Percentiles rank a stretch among this genome's conserved stretches.
Evolutionary conservation across 805 yeast genomes (phyloP).

Genomic region (Barnettozyma wickerhamii): DNA sequence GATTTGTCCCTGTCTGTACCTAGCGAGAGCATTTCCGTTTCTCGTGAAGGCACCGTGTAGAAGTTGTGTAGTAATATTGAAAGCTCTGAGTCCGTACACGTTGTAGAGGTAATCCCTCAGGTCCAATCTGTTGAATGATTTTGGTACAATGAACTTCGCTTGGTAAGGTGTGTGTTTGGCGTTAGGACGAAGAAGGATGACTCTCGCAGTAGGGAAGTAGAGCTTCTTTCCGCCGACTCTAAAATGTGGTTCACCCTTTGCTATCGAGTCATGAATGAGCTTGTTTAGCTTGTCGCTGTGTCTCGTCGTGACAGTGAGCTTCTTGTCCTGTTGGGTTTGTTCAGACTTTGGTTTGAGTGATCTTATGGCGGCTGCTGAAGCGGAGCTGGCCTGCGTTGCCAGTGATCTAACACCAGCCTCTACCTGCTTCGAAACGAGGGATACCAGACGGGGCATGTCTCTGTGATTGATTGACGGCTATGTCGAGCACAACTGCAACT

Average conservation of each 20-base stretch:
- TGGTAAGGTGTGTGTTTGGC: slow-evolving; percentile 98
- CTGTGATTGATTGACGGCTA: background rate
- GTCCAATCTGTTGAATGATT: slow-evolving; percentile 89
- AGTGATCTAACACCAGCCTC: slow-evolving; percentile 20
- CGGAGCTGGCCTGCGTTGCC: slow-evolving; percentile 12
- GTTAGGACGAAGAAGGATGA: slow-evolving; percentile 79
- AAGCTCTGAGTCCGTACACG: slow-evolving; percentile 84
- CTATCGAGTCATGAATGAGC: slow-evolving; percentile 42
- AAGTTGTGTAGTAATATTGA: slow-evolving; percentile 82
- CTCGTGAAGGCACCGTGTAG: slow-evolving; percentile 67
- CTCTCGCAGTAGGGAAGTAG: slow-evolving; percentile 82
- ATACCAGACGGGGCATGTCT: slow-evolving; percentile 1
- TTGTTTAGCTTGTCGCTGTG: slow-evolving; percentile 24
- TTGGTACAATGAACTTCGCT: slow-evolving; percentile 93
- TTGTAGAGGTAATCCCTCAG: slow-evolving; percentile 90
- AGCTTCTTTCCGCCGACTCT: slow-evolving; percentile 69
- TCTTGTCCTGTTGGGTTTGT: slow-evolving; percentile 16
- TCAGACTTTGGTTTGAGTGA: slow-evolving; percentile 10
- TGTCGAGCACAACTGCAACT: too few species aligned
- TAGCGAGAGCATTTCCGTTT: slow-evolving; percentile 54
- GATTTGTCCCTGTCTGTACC: slow-evolving; percentile 73
- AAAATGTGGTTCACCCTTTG: slow-evolving; percentile 72
- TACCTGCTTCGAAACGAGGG: slow-evolving; percentile 7
- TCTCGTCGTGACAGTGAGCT: slow-evolving; percentile 19
- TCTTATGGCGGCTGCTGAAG: slow-evolving; percentile 8